phyloP scores from a whole-genome alignment of 345 rosid species.

The Iberis pinnata region DNA sequence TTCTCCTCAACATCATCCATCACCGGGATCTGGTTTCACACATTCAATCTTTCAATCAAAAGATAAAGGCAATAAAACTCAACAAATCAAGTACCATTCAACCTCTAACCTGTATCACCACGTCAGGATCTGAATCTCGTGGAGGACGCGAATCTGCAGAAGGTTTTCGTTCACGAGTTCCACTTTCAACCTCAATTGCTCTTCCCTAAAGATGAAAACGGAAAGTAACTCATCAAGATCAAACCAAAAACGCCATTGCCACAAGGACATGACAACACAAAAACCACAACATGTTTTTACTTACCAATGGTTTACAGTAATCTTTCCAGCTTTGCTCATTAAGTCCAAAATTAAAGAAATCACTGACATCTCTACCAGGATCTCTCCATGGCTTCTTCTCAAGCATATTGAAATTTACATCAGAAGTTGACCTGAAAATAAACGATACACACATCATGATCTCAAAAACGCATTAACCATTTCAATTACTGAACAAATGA shows the following conservation, averaged over 20 bases:
- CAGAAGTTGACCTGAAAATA: constrained; percentile 43
- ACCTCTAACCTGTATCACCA: constrained; percentile 52
- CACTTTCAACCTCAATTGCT: constrained; percentile 53
- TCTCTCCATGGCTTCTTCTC: constrained; percentile 58
- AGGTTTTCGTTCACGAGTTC: constrained; percentile 46
- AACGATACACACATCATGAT: neutral
- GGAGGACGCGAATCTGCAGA: constrained; percentile 39
- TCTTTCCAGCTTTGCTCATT: constrained; percentile 60
- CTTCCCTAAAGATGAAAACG: constrained; percentile 46
- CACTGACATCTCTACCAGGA: constrained; percentile 43
- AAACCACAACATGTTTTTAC: constrained; percentile 1
- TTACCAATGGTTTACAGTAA: constrained; percentile 55
- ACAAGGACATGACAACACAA: neutral
- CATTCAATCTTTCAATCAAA: constrained; percentile 22
- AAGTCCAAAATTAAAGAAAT: constrained; percentile 67
- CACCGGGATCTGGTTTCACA: constrained; percentile 42
- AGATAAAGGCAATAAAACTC: constrained; percentile 5
- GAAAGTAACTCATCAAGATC: constrained; percentile 7
- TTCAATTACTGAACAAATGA: neutral
- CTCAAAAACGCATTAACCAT: neutral
- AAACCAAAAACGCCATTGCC: constrained; percentile 14
- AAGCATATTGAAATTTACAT: constrained; percentile 43
- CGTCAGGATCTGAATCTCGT: constrained; percentile 47
- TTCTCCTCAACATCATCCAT: constrained; percentile 40
- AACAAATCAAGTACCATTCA: constrained; percentile 6